Conservation (phyloP, 495 filamentous ascomycete genomes). For the Hyaloscypha variabilis region DNA sequence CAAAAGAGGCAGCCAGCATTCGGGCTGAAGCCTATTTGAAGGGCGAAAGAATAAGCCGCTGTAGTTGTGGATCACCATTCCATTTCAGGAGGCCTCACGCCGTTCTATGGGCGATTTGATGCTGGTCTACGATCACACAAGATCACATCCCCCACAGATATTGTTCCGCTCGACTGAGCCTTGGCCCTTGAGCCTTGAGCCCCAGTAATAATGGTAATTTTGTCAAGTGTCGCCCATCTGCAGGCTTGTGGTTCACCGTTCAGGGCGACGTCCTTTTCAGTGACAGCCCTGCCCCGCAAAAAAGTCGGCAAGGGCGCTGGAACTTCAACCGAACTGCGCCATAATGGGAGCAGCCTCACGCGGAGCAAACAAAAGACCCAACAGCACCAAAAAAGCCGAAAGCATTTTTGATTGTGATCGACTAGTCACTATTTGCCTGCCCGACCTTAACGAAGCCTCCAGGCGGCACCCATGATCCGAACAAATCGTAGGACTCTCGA, state of each 20-base stretch:
- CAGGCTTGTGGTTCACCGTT: too few relatives aligned
- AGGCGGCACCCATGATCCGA: slow-evolving; percentile 40
- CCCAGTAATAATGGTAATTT: background rate
- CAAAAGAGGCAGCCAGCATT: background rate
- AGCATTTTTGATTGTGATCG: background rate
- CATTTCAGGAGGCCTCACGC: background rate
- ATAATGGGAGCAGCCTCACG: background rate
- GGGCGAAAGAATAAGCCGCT: too few relatives aligned
- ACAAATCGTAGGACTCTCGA: slow-evolving; percentile 52
- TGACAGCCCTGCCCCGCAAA: background rate
- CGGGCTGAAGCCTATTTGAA: background rate
- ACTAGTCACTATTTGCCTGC: background rate
- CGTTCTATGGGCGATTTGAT: too few relatives aligned
- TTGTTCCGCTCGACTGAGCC: too few relatives aligned
- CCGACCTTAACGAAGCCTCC: background rate
- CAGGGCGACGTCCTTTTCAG: background rate
- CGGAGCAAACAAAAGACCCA: background rate
- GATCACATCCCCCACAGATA: too few relatives aligned
- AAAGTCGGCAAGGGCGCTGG: background rate
- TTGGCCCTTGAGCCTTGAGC: too few relatives aligned
- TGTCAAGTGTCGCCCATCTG: background rate
- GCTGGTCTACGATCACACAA: too few relatives aligned
- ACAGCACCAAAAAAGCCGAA: background rate
- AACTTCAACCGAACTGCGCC: background rate
- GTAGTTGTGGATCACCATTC: too few relatives aligned